Base-by-base conservation (phyloP, 495 filamentous ascomycete genomes). In the Aspergillus cavernicola region DNA sequence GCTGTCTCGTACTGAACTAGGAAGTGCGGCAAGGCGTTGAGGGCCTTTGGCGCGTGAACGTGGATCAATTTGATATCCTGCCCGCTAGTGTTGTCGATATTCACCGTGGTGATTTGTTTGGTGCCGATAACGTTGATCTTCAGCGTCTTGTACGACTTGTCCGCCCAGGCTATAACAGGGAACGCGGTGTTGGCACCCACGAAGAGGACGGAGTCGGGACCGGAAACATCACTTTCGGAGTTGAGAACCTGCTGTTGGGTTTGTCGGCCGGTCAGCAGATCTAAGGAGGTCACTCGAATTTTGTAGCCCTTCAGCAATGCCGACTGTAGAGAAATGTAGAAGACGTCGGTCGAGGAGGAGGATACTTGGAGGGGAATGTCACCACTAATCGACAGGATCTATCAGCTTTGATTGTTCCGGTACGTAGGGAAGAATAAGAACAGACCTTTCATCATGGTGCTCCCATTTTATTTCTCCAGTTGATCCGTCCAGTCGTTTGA, bases 171-270 rank as follows among this genome's bases (percentile, higher is more conserved):
- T 43, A 96, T 82, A 43, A 96, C 76, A 2, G 91, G 89, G 7
- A 86, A 81, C 3, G 85, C 89, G n/a, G 85, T 85, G 64, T 92
- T 93, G 5, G 85, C 82, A 50, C 90, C 91, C 8, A 92, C 88
- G 62, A 88, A 86, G 42, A 92, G 74, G 38, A 96, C 83, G 41
- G 84, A 83, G 22, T 88, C 81, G 3, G 78, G 73, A 7, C 72
- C 71, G 26, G 82, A 70, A 2, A 95, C 77, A 54, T 95, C 90
- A 36, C 68, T 78, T 55, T 95, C 92, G 5, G 87, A 80, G 46
- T 78, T 85, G 46, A 96, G 67, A 4, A 75, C 74, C 43, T 85
- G 71, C 55, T 90, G 84, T 37, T 85, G 78, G 28, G 74, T 68
- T 60, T 84, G 81, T 59, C 73, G 79, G 10, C 92, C 92, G 6